Base-by-base conservation (phyloP, 257 asterid genomes). In the Coffea eugenioides region DNA sequence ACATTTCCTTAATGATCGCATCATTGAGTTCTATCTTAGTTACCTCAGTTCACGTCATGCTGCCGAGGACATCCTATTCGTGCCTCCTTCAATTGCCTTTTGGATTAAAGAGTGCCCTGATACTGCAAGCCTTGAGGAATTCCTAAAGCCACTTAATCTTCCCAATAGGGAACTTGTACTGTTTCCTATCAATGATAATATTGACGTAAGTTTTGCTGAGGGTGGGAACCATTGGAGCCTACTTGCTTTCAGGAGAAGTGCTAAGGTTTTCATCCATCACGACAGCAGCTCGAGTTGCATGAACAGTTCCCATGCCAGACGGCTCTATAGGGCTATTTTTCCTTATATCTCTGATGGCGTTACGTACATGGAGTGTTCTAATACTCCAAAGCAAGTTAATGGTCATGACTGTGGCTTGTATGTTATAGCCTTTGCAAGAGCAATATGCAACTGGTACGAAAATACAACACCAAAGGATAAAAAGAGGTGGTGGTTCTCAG, bases 191-290 rank as follows among this genome's bases (percentile, higher is more conserved):
- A 92, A 95, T 36, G 92, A 93, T 80, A 93, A 95, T n/a, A 68
- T 36, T 45, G 88, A 92, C 0, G 92, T 92, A 81, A 75, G 70
- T 54, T 20, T 75, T 77, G 97, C 94, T 4, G 98, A 87, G 84
- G 99, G 98, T 10, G 97, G 98, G 70, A 82, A 77, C 52, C 97
- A 90, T 64, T 95, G 99, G 97, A 92, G 92, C 86, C 82, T 93
- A 78, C 97, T 95, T 41, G 94, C 88, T 10, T 93, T 84, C 52
- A 89, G 81, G 74, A 88, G 93, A 73, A 69, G 82, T 14, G 80
- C 88, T 64, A 87, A 92, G 73, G 66, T 79, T 62, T 91, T 92
- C 80, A 92, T 92, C 69, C 97, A 93, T 81, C 98, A 93, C 52
- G 99, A 93, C 74, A 92, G 97, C 86, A 77, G 87, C 75, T 39